Percentiles rank a stretch among this genome's conserved stretches.
These are phyloP conservation scores for Pyronema omphalodes DNA, from an alignment of 495 filamentous ascomycete genomes.

Conservation along the genomic window DNA sequence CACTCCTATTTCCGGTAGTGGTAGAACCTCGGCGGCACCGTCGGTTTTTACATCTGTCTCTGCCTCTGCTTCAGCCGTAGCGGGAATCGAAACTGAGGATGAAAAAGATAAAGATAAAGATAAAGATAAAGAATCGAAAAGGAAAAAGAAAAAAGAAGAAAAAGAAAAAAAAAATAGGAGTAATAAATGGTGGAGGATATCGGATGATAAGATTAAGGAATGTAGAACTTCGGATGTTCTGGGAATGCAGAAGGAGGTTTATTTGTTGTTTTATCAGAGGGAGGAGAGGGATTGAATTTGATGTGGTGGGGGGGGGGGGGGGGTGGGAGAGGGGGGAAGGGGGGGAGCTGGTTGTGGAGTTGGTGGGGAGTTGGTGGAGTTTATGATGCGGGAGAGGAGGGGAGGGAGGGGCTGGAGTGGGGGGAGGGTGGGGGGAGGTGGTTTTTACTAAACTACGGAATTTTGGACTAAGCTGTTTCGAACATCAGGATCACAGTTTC, in stretches of 20 bases:
- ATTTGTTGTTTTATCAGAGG: conserved; percentile 80
- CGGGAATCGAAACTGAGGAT: not conserved
- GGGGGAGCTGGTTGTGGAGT: no score
- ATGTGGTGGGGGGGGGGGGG: no score
- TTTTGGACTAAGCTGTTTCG: no score
- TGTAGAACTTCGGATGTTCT: conserved; percentile 80
- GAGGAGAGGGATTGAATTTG: not conserved
- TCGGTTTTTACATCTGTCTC: not conserved
- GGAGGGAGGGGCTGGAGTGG: no score
- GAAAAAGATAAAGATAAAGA: not conserved
- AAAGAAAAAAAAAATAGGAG: not conserved
- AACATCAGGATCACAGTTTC: no score
- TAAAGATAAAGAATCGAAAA: conserved; percentile 3
- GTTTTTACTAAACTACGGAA: no score
- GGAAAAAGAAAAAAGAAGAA: conserved; percentile 9
- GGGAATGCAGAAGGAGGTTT: conserved; percentile 87
- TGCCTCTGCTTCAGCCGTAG: no score
- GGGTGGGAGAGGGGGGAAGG: no score
- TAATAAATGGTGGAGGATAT: conserved; percentile 80
- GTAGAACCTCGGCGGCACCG: not conserved
- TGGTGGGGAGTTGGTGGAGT: no score
- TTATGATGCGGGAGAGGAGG: no score
- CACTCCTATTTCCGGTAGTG: no score
- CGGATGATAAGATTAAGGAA: conserved; percentile 91
- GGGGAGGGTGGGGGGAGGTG: no score